phyloP scores from a whole-genome alignment of 2,329 filamentous ascomycete genomes.

The Scorias spongiosa region DNA sequence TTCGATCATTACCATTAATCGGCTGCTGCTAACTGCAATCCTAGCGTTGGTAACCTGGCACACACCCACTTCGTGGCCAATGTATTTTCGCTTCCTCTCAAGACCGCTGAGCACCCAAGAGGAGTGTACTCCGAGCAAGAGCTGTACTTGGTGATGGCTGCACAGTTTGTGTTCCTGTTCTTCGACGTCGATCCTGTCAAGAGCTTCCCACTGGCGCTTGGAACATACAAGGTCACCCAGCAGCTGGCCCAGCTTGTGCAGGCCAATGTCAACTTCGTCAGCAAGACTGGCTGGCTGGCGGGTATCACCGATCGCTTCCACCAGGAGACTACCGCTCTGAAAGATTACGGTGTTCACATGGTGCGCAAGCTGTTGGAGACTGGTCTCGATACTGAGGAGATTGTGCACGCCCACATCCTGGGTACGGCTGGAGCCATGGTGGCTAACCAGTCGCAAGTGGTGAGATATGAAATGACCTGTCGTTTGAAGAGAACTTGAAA shows the following conservation, averaged over 20 bases:
- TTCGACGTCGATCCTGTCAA: constrained; percentile 39
- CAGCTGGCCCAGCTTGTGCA: constrained; percentile 35
- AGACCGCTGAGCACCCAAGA: constrained; percentile 34
- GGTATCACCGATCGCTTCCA: constrained; percentile 24
- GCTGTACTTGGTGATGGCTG: constrained; percentile 37
- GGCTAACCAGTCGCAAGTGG: constrained; percentile 40
- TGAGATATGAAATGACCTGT: constrained; percentile 30
- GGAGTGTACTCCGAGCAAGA: constrained; percentile 40
- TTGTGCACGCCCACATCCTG: constrained; percentile 43
- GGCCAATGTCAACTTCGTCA: constrained; percentile 32
- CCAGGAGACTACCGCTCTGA: constrained; percentile 26
- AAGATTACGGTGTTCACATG: constrained; percentile 40
- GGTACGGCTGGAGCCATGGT: constrained; percentile 42
- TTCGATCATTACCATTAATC: constrained; percentile 19
- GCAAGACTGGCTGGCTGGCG: constrained; percentile 22
- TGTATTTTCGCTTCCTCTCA: constrained; percentile 40
- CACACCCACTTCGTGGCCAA: constrained; percentile 41
- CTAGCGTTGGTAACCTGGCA: constrained; percentile 32
- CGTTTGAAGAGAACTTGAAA: neutral
- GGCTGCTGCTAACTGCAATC: constrained; percentile 42
- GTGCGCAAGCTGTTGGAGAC: constrained; percentile 37
- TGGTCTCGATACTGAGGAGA: constrained; percentile 30
- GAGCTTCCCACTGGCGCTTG: constrained; percentile 36
- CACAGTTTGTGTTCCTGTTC: constrained; percentile 39
- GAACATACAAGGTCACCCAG: constrained; percentile 32